These are phyloP conservation scores for Backusella macrospora DNA, from an alignment of 192 early-diverging fungal genomes.

Conservation along the genomic window DNA sequence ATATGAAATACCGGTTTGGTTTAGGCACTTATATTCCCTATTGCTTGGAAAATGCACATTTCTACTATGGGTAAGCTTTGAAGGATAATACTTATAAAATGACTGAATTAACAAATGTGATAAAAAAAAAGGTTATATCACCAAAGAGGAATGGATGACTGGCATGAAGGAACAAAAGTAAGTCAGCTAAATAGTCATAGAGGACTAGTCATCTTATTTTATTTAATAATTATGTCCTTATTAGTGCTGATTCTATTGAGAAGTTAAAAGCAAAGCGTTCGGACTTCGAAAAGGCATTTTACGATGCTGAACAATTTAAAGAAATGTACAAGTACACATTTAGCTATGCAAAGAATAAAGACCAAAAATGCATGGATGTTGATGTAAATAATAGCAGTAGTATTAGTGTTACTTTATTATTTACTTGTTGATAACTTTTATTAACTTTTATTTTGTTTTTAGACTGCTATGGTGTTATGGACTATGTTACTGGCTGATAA, in stretches of 20 bases:
- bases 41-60: constrained; percentile 38
- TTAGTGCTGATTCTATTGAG: constrained; percentile 44
- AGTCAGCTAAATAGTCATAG: not conserved
- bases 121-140: constrained; percentile 32
- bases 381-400: constrained; percentile 44
- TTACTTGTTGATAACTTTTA: not conserved
- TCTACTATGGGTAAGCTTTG: constrained; percentile 36
- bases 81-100: no score
- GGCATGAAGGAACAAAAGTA: constrained; percentile 33
- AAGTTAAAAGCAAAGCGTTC: constrained; percentile 44
- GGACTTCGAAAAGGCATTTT: constrained; percentile 33
- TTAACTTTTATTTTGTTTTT: not conserved
- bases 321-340: constrained; percentile 69
- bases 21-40: constrained; percentile 27
- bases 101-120: no score
- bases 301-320: constrained; percentile 48
- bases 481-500: constrained; percentile 46
- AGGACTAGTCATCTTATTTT: not conserved
- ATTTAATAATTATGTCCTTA: not conserved
- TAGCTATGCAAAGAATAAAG: constrained; percentile 62
- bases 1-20: not conserved
- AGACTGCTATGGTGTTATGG: constrained; percentile 59
- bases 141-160: constrained; percentile 42
- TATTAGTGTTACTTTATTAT: not conserved
- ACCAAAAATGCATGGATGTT: constrained; percentile 61